phyloP scores from a whole-genome alignment of 2,329 filamentous ascomycete species.

The Dactylonectria estremocensis region DNA sequence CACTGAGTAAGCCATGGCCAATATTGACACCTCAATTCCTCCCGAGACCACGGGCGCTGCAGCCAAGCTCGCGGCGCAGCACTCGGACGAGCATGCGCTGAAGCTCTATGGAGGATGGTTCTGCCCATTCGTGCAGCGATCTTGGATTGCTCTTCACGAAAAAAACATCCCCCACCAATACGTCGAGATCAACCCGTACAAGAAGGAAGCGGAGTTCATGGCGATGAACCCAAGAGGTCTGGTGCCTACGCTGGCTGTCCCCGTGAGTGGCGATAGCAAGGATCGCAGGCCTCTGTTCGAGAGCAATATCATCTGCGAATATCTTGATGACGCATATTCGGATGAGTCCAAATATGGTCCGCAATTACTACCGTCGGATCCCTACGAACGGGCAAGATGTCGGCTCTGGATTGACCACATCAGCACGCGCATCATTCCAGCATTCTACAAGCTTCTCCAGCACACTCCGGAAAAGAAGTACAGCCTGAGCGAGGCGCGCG shows the following conservation, averaged over 20 bases:
- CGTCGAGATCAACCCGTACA: constrained; percentile 84
- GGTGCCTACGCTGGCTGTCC: constrained; percentile 77
- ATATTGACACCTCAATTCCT: constrained; percentile 65
- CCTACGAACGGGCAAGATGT: constrained; percentile 76
- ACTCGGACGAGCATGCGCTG: constrained; percentile 64
- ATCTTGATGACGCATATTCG: constrained; percentile 79
- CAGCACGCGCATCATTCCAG: constrained; percentile 75
- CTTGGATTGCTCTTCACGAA: constrained; percentile 81
- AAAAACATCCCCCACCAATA: constrained; percentile 83
- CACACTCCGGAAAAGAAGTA: constrained; percentile 66
- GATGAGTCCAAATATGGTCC: constrained; percentile 59
- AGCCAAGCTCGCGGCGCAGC: constrained; percentile 61
- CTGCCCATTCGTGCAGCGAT: constrained; percentile 79
- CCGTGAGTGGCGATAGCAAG: constrained; percentile 48
- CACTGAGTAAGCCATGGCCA: constrained; percentile 52
- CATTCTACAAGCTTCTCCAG: constrained; percentile 76
- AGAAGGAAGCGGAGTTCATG: constrained; percentile 78
- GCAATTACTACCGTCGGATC: constrained; percentile 70
- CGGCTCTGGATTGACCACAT: constrained; percentile 84
- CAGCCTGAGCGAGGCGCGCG: constrained; percentile 67
- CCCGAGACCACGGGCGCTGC: constrained; percentile 65
- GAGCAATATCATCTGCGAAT: constrained; percentile 81
- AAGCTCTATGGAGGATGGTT: constrained; percentile 85
- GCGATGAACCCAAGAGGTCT: constrained; percentile 82
- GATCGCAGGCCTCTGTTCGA: constrained; percentile 77